Evolutionary conservation across 2,329 filamentous ascomycete genomes (phyloP).

Genomic region (Bertia moriformis): DNA sequence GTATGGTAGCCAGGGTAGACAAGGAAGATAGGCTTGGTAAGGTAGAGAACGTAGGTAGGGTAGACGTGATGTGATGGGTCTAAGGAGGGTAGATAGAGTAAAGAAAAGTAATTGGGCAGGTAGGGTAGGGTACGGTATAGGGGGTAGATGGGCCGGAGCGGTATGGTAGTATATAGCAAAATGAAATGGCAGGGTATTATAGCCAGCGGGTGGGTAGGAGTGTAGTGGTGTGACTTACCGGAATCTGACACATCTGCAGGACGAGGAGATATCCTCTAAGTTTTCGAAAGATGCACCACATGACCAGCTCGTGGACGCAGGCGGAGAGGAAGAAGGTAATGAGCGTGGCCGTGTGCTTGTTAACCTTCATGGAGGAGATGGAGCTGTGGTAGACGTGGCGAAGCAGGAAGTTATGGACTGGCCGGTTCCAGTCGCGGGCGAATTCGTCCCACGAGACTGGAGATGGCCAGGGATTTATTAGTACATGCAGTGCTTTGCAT

Average conservation of each 20-base stretch:
- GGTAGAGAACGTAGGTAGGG: too few relatives aligned
- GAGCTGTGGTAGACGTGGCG: conserved; percentile 68
- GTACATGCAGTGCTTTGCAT: neutral
- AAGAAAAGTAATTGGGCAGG: too few relatives aligned
- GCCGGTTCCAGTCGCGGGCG: conserved; percentile 68
- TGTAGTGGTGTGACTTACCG: too few relatives aligned
- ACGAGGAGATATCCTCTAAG: conserved; percentile 58
- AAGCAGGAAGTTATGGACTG: conserved; percentile 64
- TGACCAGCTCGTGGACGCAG: conserved; percentile 60
- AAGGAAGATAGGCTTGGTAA: too few relatives aligned
- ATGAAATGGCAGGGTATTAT: conserved; percentile 46
- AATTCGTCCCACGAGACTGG: conserved; percentile 65
- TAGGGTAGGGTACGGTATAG: neutral
- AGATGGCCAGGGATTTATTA: conserved; percentile 6
- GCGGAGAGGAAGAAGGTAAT: conserved; percentile 63
- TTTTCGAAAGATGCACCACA: conserved; percentile 71
- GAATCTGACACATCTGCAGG: conserved; percentile 58
- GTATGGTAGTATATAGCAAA: neutral
- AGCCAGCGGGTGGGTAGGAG: too few relatives aligned
- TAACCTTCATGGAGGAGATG: conserved; percentile 59
- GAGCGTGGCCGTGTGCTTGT: conserved; percentile 57
- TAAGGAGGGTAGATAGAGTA: too few relatives aligned
- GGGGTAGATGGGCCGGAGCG: neutral
- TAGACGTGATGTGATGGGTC: too few relatives aligned
- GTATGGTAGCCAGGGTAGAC: too few relatives aligned